Evolutionary conservation across 139 green algal genomes (phyloP).

Genomic region (Asterochloris erici): DNA sequence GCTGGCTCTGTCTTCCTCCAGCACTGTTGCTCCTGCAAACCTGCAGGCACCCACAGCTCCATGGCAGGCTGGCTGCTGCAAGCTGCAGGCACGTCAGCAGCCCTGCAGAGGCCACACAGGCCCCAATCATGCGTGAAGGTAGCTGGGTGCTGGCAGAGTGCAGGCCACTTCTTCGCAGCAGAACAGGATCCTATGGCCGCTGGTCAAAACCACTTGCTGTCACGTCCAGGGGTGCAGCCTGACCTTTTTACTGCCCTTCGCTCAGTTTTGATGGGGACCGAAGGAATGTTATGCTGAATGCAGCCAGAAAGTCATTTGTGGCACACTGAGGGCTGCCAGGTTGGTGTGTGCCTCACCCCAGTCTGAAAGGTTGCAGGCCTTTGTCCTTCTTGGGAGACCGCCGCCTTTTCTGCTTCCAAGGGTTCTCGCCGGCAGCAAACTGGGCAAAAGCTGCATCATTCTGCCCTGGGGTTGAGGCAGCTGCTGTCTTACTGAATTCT

Average conservation of each 20-base stretch:
- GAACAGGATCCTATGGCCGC: too few species aligned
- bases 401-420: slow-evolving; percentile 4
- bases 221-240: too few species aligned
- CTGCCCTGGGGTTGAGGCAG: not conserved
- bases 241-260: too few species aligned
- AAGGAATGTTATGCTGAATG: too few species aligned
- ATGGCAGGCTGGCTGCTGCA: not conserved
- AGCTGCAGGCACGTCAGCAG: not conserved
- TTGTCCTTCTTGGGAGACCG: slow-evolving; percentile 17
- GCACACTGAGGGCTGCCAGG: too few species aligned
- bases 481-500: not conserved
- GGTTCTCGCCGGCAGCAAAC: slow-evolving; percentile 6
- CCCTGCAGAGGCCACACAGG: not conserved
- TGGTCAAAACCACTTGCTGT: too few species aligned
- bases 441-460: slow-evolving; percentile 1
- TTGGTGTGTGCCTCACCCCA: not conserved
- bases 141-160: too few species aligned
- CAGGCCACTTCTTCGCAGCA: too few species aligned
- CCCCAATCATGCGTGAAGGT: too few species aligned
- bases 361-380: slow-evolving; percentile 10
- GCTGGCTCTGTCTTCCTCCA: slow-evolving; percentile 21
- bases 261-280: too few species aligned
- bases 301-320: too few species aligned
- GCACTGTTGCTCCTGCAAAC: slow-evolving; percentile 19
- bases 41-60: not conserved